phyloP scores from a whole-genome alignment of 345 rosid genomes.

The Noccaea caerulescens region DNA sequence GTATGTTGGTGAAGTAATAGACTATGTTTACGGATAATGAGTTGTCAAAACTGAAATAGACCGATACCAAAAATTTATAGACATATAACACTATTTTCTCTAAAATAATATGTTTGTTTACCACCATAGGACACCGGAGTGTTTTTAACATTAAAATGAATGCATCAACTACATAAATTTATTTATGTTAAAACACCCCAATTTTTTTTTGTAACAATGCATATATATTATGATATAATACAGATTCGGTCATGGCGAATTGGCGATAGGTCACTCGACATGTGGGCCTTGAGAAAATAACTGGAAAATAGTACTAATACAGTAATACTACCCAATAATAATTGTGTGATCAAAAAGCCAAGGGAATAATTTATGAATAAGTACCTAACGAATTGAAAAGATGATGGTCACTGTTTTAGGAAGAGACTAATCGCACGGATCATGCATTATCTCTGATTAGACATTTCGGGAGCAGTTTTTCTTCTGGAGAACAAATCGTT shows the following conservation, averaged over 20 bases:
- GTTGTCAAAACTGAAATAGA: slow-evolving; percentile 22
- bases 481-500: slow-evolving; percentile 11
- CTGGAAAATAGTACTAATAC: neutral
- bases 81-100: slow-evolving; percentile 11
- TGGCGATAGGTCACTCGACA: slow-evolving; percentile 28
- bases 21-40: slow-evolving; percentile 8
- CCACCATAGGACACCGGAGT: neutral
- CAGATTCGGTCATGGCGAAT: slow-evolving; percentile 16
- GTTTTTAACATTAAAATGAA: neutral
- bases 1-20: neutral
- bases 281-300: slow-evolving; percentile 30
- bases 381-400: slow-evolving; percentile 32
- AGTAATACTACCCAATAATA: neutral
- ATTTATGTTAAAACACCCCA: neutral
- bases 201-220: neutral
- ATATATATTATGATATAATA: slow-evolving; percentile 10
- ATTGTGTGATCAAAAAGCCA: slow-evolving; percentile 11
- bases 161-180: slow-evolving; percentile 3
- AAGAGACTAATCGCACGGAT: slow-evolving; percentile 39
- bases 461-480: slow-evolving; percentile 23
- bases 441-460: slow-evolving; percentile 30
- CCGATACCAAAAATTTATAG: slow-evolving; percentile 13
- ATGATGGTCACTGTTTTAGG: slow-evolving; percentile 27
- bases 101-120: neutral
- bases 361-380: slow-evolving; percentile 20